Conservation (phyloP, 257 asterid genomes). For the Marsdenia floribunda region DNA sequence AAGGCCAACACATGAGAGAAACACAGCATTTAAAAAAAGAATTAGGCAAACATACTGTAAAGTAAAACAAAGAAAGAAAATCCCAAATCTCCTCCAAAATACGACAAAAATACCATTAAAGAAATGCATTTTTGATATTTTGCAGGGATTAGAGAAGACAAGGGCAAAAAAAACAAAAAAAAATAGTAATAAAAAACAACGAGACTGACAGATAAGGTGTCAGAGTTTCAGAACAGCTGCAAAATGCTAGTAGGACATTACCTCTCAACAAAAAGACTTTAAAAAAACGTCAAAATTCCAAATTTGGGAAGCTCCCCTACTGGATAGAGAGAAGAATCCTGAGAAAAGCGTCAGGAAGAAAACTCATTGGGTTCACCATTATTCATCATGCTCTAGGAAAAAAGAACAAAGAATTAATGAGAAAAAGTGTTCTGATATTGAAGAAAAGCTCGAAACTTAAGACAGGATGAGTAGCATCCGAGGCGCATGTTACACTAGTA, state of each 20-base stretch:
- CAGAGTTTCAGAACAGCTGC: constrained; percentile 19
- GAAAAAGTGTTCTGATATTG: background rate
- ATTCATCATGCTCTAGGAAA: background rate
- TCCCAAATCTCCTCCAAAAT: background rate
- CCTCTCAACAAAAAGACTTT: constrained; percentile 9
- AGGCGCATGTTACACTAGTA: background rate
- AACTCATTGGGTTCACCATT: background rate
- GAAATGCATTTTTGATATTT: background rate
- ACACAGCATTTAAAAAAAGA: background rate
- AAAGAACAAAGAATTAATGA: background rate
- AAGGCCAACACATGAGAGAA: background rate
- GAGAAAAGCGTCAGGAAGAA: background rate
- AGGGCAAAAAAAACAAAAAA: background rate
- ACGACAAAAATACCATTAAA: constrained; percentile 12
- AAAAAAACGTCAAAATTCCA: constrained; percentile 6
- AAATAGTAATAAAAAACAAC: constrained; percentile 1
- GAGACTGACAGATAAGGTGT: constrained; percentile 32
- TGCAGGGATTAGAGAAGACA: constrained; percentile 17
- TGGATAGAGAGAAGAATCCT: constrained; percentile 14
- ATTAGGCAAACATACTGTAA: background rate
- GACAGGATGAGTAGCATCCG: constrained; percentile 15
- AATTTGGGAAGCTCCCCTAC: background rate
- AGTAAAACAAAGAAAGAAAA: background rate
- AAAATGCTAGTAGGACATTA: constrained; percentile 21
- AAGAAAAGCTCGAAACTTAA: constrained; percentile 6